These are phyloP conservation scores for Scheffersomyces titani DNA, from an alignment of 1,139 yeast species.

Conservation along the genomic window DNA sequence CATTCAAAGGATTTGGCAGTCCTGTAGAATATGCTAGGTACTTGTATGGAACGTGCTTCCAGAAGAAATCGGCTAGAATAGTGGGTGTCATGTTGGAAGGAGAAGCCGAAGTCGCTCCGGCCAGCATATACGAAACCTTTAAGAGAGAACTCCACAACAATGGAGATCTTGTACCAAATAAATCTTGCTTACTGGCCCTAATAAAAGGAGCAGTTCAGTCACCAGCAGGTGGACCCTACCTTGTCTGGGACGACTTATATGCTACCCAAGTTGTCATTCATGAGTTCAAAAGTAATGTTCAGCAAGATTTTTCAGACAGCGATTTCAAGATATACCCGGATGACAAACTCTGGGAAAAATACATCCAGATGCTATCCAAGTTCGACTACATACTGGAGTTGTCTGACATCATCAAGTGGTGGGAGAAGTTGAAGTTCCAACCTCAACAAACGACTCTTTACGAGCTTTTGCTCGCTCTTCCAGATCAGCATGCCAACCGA, in stretches of 20 bases:
- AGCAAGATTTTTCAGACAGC: constrained; percentile 20
- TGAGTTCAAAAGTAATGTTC: constrained; percentile 48
- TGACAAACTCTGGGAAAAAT: constrained; percentile 49
- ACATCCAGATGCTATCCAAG: constrained; percentile 50
- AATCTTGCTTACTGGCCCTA: constrained; percentile 43
- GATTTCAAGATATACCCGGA: constrained; percentile 42
- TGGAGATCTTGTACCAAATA: constrained; percentile 27
- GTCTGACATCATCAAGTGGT: constrained; percentile 53
- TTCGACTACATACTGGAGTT: constrained; percentile 53
- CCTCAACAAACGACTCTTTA: constrained; percentile 46
- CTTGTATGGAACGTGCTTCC: constrained; percentile 17
- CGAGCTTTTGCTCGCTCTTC: constrained; percentile 39
- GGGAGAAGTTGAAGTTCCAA: constrained; percentile 53
- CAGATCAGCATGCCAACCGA: constrained; percentile 37
- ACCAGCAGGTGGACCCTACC: constrained; percentile 14
- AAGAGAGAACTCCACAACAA: constrained; percentile 17
- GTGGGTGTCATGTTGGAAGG: constrained; percentile 46
- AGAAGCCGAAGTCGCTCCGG: constrained; percentile 32
- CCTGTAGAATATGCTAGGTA: constrained; percentile 25
- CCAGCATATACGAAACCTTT: constrained; percentile 9
- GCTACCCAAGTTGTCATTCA: constrained; percentile 65
- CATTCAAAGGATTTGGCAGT: constrained; percentile 12
- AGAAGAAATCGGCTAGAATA: constrained; percentile 24
- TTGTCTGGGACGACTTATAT: constrained; percentile 48
- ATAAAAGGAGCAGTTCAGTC: constrained; percentile 36